Percentiles rank a stretch among this genome's conserved stretches.
Evolutionary conservation across 1,139 yeast genomes (phyloP).

Genomic region (Hyphopichia khmerensis): DNA sequence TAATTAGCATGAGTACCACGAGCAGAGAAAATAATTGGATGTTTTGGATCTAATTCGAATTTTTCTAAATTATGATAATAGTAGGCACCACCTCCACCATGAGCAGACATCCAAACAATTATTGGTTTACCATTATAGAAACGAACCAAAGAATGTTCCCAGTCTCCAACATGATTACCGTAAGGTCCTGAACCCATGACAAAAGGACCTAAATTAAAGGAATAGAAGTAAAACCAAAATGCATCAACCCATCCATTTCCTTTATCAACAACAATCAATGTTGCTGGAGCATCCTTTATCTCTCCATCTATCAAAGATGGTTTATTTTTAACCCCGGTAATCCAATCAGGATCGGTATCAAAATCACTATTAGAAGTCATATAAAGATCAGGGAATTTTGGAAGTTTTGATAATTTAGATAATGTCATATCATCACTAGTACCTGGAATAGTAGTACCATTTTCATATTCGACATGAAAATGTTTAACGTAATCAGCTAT

Average conservation of each 20-base stretch:
- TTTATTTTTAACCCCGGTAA: constrained; percentile 66
- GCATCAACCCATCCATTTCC: constrained; percentile 94
- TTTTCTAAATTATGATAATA: constrained; percentile 74
- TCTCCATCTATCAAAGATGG: constrained; percentile 75
- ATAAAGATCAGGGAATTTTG: constrained; percentile 35
- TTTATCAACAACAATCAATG: constrained; percentile 80
- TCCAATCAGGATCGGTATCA: constrained; percentile 77
- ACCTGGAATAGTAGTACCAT: constrained; percentile 47
- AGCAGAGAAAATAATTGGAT: constrained; percentile 83
- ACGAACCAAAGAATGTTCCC: constrained; percentile 93
- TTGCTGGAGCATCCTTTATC: constrained; percentile 75
- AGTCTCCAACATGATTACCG: constrained; percentile 96
- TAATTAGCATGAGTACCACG: constrained; percentile 97
- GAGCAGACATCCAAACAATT: constrained; percentile 98
- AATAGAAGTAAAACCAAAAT: constrained; percentile 93
- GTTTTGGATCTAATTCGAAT: constrained; percentile 43
- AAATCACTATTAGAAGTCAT: constrained; percentile 73
- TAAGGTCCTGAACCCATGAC: constrained; percentile 98
- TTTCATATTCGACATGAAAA: constrained; percentile 50
- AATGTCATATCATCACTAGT: constrained; percentile 37
- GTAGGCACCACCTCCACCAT: constrained; percentile 95
- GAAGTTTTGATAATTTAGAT: constrained; percentile 35
- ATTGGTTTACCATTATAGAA: constrained; percentile 79
- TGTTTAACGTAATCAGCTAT: constrained; percentile 65
- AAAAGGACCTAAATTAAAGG: constrained; percentile 92